These are phyloP conservation scores for Botrytis tulipae DNA, from an alignment of 2,329 filamentous ascomycete species.

Conservation along the genomic window DNA sequence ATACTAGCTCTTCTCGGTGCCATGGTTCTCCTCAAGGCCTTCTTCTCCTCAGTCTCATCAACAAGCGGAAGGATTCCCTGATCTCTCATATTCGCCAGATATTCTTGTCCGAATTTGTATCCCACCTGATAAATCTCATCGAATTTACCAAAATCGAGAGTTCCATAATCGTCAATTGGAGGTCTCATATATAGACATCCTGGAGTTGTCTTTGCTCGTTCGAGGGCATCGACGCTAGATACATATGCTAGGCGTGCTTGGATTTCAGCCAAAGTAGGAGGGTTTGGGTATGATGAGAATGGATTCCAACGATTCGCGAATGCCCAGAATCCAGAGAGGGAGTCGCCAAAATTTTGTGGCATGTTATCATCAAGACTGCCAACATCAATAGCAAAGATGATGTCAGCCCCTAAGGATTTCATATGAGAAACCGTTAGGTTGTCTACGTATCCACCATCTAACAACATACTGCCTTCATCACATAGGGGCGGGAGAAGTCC, in stretches of 20 bases:
- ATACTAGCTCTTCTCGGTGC: conserved; percentile 78
- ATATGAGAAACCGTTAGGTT: conserved; percentile 97
- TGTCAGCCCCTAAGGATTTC: conserved; percentile 88
- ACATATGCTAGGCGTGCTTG: conserved; percentile 94
- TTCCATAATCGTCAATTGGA: conserved; percentile 89
- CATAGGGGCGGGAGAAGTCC: conserved; percentile 90
- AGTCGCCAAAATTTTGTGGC: conserved; percentile 90
- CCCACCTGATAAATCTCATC: conserved; percentile 94
- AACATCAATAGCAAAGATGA: conserved; percentile 95
- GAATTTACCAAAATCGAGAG: conserved; percentile 94
- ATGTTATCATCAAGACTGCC: conserved; percentile 88
- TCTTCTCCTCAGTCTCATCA: conserved; percentile 74
- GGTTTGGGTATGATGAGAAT: conserved; percentile 83
- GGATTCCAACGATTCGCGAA: conserved; percentile 97
- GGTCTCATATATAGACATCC: conserved; percentile 97
- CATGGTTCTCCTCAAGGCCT: conserved; percentile 73
- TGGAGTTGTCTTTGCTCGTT: conserved; percentile 84
- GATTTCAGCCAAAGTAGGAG: conserved; percentile 92
- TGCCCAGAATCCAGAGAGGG: conserved; percentile 91
- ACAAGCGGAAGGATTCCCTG: conserved; percentile 71
- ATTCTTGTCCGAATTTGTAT: conserved; percentile 81
- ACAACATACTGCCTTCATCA: conserved; percentile 93
- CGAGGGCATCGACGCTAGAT: conserved; percentile 88
- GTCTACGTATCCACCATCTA: conserved; percentile 96
- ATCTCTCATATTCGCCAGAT: conserved; percentile 71